A percentile compares a stretch with the other conserved stretches of the same genome.
These are phyloP conservation scores for Globisporangium recalcitrans DNA, from an alignment of 352 stramenopile genomes.

Conservation along the genomic window DNA sequence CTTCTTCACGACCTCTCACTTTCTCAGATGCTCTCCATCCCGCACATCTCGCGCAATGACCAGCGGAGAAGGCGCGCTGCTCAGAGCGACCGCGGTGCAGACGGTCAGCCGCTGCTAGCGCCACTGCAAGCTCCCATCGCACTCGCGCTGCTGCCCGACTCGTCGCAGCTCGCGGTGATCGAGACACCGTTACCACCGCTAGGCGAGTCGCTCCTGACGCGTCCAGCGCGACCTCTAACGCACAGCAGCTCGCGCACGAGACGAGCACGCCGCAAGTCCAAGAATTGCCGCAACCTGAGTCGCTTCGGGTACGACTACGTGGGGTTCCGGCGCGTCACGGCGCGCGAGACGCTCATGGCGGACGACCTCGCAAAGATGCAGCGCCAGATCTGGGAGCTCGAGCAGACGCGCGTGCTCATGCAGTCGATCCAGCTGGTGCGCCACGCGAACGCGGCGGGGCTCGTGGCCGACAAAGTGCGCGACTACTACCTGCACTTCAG, in stretches of 20 bases:
- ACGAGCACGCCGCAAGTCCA: slow-evolving; percentile 23
- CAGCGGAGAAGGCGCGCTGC: slow-evolving; percentile 10
- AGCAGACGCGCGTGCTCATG: slow-evolving; percentile 38
- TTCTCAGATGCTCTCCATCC: slow-evolving; percentile 32
- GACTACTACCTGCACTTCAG: slow-evolving; percentile 49
- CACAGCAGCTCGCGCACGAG: background rate
- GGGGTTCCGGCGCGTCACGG: slow-evolving; percentile 29
- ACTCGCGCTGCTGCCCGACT: slow-evolving; percentile 10
- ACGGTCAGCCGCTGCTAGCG: background rate
- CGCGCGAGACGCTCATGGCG: slow-evolving; percentile 24
- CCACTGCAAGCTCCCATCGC: slow-evolving; percentile 1
- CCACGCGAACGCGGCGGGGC: slow-evolving; percentile 32
- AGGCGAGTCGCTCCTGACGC: background rate
- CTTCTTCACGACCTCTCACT: too few relatives aligned
- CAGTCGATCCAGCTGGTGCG: slow-evolving; percentile 39
- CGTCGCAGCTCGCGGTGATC: slow-evolving; percentile 14
- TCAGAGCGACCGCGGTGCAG: background rate
- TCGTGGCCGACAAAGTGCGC: slow-evolving; percentile 35
- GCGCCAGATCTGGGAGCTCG: slow-evolving; percentile 37
- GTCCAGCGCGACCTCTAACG: background rate
- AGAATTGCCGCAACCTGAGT: slow-evolving; percentile 40
- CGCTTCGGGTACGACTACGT: slow-evolving; percentile 25
- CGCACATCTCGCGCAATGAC: slow-evolving; percentile 20
- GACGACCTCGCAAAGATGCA: slow-evolving; percentile 29
- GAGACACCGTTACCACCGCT: slow-evolving; percentile 1